These are phyloP conservation scores for Pyrus pyrifolia DNA, from an alignment of 306 rosid species.

Conservation along the genomic window DNA sequence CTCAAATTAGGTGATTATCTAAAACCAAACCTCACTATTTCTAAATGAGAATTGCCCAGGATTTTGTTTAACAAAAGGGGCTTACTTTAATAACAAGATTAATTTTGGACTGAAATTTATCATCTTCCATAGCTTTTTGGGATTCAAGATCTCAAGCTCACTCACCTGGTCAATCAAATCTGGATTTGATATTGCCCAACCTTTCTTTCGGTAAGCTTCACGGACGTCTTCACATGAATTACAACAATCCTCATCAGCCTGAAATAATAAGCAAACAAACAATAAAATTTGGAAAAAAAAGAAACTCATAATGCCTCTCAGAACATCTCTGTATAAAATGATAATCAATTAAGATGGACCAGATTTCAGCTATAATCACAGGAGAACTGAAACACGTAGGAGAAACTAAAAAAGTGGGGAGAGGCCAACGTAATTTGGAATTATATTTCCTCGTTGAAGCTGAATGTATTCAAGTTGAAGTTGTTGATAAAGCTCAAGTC, in stretches of 20 bases:
- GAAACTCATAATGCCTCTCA: not conserved
- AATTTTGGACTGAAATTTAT: not conserved
- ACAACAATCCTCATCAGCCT: constrained; percentile 92
- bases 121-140: not conserved
- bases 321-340: not conserved
- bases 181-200: constrained; percentile 94
- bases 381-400: not conserved
- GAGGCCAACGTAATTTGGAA: not conserved
- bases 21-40: not conserved
- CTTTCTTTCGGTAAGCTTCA: constrained; percentile 91
- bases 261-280: constrained; percentile 7
- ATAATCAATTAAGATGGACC: not conserved
- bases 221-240: constrained; percentile 94
- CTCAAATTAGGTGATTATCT: not conserved
- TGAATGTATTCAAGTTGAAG: not conserved
- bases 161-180: constrained; percentile 91
- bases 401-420: not conserved
- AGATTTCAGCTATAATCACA: not conserved
- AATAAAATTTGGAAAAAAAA: not conserved
- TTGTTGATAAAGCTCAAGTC: not conserved
- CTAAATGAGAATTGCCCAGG: not conserved
- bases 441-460: not conserved
- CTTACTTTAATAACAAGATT: not conserved
- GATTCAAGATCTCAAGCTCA: constrained; percentile 18
- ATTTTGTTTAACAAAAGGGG: not conserved